Conservation (phyloP, 164 flowering plant genomes). For the Stephania cephalantha region DNA sequence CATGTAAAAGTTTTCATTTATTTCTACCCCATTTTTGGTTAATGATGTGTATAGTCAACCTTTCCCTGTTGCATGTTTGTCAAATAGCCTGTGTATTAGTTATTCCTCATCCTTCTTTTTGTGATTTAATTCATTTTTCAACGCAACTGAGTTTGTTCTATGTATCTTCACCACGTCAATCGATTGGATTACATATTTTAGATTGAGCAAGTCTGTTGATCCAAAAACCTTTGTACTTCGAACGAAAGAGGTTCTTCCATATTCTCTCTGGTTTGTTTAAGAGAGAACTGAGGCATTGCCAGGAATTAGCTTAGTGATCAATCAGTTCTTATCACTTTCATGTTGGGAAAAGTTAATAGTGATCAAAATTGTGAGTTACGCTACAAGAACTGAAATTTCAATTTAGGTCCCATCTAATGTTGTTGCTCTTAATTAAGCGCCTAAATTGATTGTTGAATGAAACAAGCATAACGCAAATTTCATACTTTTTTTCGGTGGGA, state of each 20-base stretch:
- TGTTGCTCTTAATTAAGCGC: background rate
- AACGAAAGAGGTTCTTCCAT: background rate
- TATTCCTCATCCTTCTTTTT: background rate
- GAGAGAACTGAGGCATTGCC: background rate
- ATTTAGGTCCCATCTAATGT: background rate
- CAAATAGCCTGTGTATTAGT: background rate
- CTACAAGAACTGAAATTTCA: background rate
- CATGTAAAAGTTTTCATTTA: conserved; percentile 33
- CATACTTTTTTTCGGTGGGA: background rate
- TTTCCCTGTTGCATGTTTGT: background rate
- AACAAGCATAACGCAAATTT: background rate
- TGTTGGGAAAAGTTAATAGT: background rate
- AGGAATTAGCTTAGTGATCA: background rate
- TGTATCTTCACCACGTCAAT: background rate
- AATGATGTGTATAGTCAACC: background rate
- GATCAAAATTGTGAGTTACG: background rate
- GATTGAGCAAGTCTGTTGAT: background rate
- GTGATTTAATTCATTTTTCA: conserved; percentile 12
- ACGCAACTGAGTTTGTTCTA: background rate
- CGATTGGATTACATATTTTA: background rate
- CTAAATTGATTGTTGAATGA: background rate
- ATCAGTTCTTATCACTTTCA: background rate
- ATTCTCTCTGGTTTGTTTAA: background rate
- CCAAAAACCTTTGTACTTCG: too few species aligned
- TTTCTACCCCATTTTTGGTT: background rate